A percentile compares a stretch with the other conserved stretches of the same genome.
These are phyloP conservation scores for Fusarium stilboides DNA, from an alignment of 2,329 filamentous ascomycete genomes.

Conservation along the genomic window DNA sequence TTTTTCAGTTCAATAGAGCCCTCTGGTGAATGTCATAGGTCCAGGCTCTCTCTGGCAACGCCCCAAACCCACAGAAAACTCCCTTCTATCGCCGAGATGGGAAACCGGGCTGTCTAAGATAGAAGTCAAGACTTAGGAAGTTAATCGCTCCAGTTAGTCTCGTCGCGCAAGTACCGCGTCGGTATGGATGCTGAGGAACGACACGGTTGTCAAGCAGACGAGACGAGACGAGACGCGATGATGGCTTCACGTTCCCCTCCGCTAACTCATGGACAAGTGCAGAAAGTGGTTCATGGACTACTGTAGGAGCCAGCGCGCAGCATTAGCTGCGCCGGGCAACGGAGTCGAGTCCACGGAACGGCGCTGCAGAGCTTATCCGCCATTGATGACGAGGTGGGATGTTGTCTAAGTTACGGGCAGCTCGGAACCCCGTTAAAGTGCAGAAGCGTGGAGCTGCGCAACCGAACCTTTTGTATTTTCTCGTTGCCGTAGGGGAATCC, in stretches of 20 bases:
- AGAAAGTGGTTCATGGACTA: constrained; percentile 37
- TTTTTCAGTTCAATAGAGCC: constrained; percentile 25
- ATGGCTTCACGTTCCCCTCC: constrained; percentile 36
- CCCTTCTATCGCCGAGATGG: constrained; percentile 32
- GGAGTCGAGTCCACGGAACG: constrained; percentile 21
- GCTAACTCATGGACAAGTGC: constrained; percentile 8
- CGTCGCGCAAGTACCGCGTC: constrained; percentile 34
- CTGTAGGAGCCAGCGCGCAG: constrained; percentile 10
- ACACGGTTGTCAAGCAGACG: constrained; percentile 40
- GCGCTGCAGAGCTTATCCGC: constrained; percentile 31
- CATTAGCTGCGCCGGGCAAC: constrained; percentile 39
- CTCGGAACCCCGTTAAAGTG: constrained; percentile 42
- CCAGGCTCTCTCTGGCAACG: constrained; percentile 20
- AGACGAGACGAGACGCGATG: constrained; percentile 42
- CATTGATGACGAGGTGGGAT: constrained; percentile 42
- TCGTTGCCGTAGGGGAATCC: constrained; percentile 34
- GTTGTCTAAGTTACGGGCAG: constrained; percentile 44
- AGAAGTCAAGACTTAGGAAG: constrained; percentile 12
- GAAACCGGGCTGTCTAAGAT: constrained; percentile 26
- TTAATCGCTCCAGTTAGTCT: constrained; percentile 18
- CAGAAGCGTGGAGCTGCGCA: constrained; percentile 43
- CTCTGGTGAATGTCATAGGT: constrained; percentile 26
- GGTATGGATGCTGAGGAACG: constrained; percentile 37
- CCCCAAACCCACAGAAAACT: constrained; percentile 31
- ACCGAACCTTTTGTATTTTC: constrained; percentile 13